Conservation (phyloP, 805 yeast species). For the Diddensiella transvaalensis region DNA sequence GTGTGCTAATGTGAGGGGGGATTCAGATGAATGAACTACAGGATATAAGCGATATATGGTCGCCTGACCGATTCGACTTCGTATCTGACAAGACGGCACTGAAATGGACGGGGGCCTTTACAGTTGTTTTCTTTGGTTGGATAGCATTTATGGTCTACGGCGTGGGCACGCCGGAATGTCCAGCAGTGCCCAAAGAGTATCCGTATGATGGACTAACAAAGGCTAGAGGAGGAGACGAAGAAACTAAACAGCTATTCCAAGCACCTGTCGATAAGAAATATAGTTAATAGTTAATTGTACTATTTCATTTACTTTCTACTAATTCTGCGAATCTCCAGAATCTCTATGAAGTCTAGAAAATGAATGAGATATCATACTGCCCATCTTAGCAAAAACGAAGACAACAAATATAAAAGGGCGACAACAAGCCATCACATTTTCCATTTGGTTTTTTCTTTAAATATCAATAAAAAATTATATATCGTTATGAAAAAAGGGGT, state of each 20-base stretch:
- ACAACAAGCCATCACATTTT: no score
- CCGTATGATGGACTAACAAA: slow-evolving; percentile 74
- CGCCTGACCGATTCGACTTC: slow-evolving; percentile 68
- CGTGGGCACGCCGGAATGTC: slow-evolving; percentile 56
- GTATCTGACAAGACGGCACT: slow-evolving; percentile 61
- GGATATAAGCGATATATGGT: slow-evolving; percentile 78
- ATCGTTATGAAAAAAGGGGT: no score
- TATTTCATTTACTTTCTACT: not conserved
- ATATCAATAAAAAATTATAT: not conserved
- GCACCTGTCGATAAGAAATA: slow-evolving; percentile 23
- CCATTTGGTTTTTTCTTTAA: not conserved
- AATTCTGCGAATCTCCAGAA: no score
- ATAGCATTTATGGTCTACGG: slow-evolving; percentile 47
- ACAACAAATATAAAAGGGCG: no score
- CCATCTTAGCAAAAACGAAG: no score
- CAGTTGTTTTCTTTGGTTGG: slow-evolving; percentile 45
- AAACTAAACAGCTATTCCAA: slow-evolving; percentile 30
- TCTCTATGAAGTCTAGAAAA: no score
- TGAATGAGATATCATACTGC: no score
- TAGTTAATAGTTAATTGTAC: not conserved
- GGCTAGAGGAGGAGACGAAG: slow-evolving; percentile 61
- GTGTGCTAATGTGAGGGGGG: no score
- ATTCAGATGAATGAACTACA: slow-evolving; percentile 57
- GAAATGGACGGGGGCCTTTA: slow-evolving; percentile 51
- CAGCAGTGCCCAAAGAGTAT: slow-evolving; percentile 71